Conservation (phyloP, 352 stramenopile genomes). For the Globisporangium camurandrum region DNA sequence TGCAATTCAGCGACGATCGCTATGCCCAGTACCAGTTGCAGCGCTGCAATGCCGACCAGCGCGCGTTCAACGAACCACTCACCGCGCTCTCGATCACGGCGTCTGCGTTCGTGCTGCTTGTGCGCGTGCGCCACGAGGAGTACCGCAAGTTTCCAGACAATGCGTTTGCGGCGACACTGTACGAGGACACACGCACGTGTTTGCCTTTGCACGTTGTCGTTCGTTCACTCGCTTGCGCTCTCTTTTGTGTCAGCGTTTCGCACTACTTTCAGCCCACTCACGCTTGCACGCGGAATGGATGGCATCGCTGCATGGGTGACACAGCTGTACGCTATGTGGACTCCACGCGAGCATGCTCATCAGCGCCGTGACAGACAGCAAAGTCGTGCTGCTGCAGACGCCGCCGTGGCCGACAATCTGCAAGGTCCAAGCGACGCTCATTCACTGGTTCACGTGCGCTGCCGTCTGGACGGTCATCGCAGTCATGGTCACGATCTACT, state of each 20-base stretch:
- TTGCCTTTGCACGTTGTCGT: neutral
- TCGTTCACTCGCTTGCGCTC: neutral
- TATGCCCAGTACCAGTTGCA: conserved; percentile 22
- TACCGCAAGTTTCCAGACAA: conserved; percentile 28
- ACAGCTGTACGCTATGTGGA: conserved; percentile 17
- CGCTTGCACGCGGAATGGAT: too few relatives aligned
- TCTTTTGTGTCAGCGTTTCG: neutral
- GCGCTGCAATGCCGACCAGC: conserved; percentile 18
- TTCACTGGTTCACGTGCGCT: conserved; percentile 25
- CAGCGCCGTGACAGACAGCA: conserved; percentile 19
- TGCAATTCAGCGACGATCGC: conserved; percentile 12
- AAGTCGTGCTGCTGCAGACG: conserved; percentile 15
- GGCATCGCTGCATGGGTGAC: too few relatives aligned
- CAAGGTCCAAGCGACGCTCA: conserved; percentile 18
- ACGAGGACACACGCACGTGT: neutral
- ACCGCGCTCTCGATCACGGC: conserved; percentile 20
- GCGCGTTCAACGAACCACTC: conserved; percentile 20
- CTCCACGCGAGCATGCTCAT: conserved; percentile 24
- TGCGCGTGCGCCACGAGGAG: conserved; percentile 20
- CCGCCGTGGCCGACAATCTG: conserved; percentile 19
- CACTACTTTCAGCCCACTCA: too few relatives aligned
- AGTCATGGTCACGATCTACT: conserved; percentile 15
- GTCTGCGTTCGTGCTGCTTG: conserved; percentile 15
- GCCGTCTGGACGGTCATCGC: conserved; percentile 25
- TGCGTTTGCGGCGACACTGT: conserved; percentile 24